Conservation (phyloP, 2,329 filamentous ascomycete genomes). For the Xylogone sp. region DNA sequence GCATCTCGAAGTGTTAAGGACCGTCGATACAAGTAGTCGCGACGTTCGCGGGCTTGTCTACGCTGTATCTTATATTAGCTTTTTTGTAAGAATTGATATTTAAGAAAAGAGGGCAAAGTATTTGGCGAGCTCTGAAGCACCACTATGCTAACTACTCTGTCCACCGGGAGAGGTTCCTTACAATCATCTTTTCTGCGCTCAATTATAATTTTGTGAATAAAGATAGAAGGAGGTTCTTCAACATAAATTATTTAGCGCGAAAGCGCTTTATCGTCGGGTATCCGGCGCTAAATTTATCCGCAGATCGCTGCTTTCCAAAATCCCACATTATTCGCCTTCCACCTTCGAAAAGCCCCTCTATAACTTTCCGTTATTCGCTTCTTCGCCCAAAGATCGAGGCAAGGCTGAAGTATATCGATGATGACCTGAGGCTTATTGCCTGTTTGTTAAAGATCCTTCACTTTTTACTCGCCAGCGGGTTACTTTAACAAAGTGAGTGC, state of each 20-base stretch:
- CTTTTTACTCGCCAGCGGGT: constrained; percentile 25
- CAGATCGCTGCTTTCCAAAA: constrained; percentile 9
- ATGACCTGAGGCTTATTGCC: constrained; percentile 26
- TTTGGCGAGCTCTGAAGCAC: no score
- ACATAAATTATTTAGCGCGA: constrained; percentile 16
- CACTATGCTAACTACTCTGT: no score
- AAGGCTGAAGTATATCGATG: constrained; percentile 10
- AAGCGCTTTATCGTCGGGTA: constrained; percentile 11
- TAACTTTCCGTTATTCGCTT: constrained; percentile 2
- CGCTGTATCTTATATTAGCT: constrained; percentile 36
- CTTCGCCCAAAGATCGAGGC: constrained; percentile 1
- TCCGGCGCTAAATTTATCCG: constrained; percentile 14
- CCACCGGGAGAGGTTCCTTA: constrained; percentile 18
- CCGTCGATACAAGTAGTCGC: constrained; percentile 87
- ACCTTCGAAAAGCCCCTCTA: constrained; percentile 6
- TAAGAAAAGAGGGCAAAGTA: no score
- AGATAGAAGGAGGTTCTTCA: constrained; percentile 1
- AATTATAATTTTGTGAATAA: not conserved
- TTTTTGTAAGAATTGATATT: no score
- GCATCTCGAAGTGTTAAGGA: constrained; percentile 86
- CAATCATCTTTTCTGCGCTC: constrained; percentile 21
- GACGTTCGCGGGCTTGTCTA: constrained; percentile 72
- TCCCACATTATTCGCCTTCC: constrained; percentile 12
- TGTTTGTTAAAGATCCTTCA: constrained; percentile 18
- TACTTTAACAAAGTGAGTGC: constrained; percentile 12